These are phyloP conservation scores for Boletus pseudopeckii DNA, from an alignment of 768 basidiomycete species.

Conservation along the genomic window DNA sequence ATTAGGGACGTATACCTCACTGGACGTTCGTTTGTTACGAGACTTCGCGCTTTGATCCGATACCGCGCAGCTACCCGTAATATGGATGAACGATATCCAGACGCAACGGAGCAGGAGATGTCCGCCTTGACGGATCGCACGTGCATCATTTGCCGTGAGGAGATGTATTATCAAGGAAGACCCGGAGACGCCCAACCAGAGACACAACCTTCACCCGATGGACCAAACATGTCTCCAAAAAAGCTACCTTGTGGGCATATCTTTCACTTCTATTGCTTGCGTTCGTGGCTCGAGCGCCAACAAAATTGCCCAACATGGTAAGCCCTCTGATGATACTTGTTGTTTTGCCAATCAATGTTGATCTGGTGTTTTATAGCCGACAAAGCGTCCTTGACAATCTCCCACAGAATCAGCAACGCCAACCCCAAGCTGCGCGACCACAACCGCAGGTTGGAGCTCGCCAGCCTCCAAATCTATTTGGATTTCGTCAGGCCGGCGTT, in stretches of 20 bases:
- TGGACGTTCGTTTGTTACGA: conserved; percentile 84
- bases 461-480: conserved; percentile 30
- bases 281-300: conserved; percentile 97
- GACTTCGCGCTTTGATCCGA: conserved; percentile 82
- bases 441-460: conserved; percentile 32
- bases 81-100: conserved; percentile 94
- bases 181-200: conserved; percentile 23
- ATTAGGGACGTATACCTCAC: conserved; percentile 97
- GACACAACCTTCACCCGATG: conserved; percentile 41
- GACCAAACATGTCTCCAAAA: conserved; percentile 94
- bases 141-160: conserved; percentile 98
- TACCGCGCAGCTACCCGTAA: conserved; percentile 94
- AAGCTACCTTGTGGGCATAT: conserved; percentile 95
- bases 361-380: conserved; percentile 44
- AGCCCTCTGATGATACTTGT: conserved; percentile 25
- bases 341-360: conserved; percentile 3
- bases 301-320: conserved; percentile 99
- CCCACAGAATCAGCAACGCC: conserved; percentile 32
- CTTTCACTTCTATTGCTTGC: conserved; percentile 96
- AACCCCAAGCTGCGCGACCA: conserved; percentile 22
- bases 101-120: conserved; percentile 86
- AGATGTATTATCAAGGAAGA: conserved; percentile 59
- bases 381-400: conserved; percentile 67
- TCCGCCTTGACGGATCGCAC: conserved; percentile 79
- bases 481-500: conserved; percentile 25